Evolutionary conservation across 192 early-diverging fungal species (phyloP).

Genomic region (Entomortierella lignicola): DNA sequence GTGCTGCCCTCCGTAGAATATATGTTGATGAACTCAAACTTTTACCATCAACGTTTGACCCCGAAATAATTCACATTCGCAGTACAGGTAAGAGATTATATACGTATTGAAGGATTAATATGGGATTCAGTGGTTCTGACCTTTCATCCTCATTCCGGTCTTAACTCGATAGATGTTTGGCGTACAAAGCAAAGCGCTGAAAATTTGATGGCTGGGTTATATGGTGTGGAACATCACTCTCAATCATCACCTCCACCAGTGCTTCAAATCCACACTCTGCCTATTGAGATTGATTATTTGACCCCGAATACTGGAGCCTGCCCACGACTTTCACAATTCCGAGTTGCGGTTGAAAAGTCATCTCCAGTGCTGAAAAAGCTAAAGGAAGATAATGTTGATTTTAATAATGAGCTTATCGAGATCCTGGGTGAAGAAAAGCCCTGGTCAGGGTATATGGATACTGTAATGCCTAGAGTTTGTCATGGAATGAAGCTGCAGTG

Average conservation of each 20-base stretch:
- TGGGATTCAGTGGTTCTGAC: background rate
- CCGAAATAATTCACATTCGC: slow-evolving; percentile 21
- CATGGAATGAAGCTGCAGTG: slow-evolving; percentile 36
- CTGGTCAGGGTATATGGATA: slow-evolving; percentile 50
- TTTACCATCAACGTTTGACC: slow-evolving; percentile 23
- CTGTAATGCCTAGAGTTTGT: slow-evolving; percentile 36
- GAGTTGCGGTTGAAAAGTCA: slow-evolving; percentile 2
- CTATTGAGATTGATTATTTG: slow-evolving; percentile 40
- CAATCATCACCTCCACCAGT: slow-evolving; percentile 14
- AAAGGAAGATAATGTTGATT: slow-evolving; percentile 13
- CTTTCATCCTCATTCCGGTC: background rate
- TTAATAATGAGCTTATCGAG: slow-evolving; percentile 16
- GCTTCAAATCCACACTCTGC: slow-evolving; percentile 34
- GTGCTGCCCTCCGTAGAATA: slow-evolving; percentile 42
- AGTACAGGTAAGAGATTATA: slow-evolving; percentile 38
- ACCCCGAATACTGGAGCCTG: slow-evolving; percentile 36
- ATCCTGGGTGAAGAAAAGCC: slow-evolving; percentile 22
- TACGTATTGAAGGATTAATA: background rate
- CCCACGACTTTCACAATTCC: slow-evolving; percentile 27
- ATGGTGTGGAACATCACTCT: slow-evolving; percentile 7
- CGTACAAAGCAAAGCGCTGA: slow-evolving; percentile 50
- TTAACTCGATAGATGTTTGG: slow-evolving; percentile 26
- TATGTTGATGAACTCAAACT: slow-evolving; percentile 37
- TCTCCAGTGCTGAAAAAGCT: slow-evolving; percentile 29
- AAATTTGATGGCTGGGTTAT: slow-evolving; percentile 49